Evolutionary conservation across 345 rosid species (phyloP), one percentile per base, ranked within the genome.

Genomic region (Anastatica hierochuntica): DNA sequence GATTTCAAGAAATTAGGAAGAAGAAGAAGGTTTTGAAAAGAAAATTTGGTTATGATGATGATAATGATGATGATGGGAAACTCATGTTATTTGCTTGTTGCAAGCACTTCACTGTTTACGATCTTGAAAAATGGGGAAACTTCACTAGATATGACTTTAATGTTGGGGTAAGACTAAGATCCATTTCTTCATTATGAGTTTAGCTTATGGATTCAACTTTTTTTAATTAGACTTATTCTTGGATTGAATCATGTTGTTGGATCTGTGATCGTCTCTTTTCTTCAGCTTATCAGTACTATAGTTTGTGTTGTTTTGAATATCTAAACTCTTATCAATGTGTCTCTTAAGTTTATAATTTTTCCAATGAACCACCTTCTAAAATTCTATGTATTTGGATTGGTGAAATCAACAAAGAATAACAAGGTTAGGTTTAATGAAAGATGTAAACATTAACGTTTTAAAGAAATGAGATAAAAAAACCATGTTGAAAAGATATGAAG

Each of bases 71-170:
- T 67, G 79, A 67, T 69, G 79, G 44, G 54, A 58, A 60, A 9
- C 77, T 90, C 43, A 79, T 87, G 95, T 55, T 87, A 17, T 90
- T 96, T 66, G 96, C 96, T 70, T 87, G 98, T 72, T 90, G 96
- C 58, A 90, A 90, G 68, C 96, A 90, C 70, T 71, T 78, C 62
- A 84, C 80, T 74, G 96, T 92, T 23, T 90, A 90, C 76, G 98
- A 84, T 62, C 67, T 90, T 76, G 96, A 90, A 24, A 82, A 77
- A 43, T 90, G 95, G 98, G 73, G 56, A 26, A 73, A 75, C 40
- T 87, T 84, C 66, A 76, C 71, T 43, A 72, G 98, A 72, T 87
- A 90, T 63, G 76, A 62, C 66, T 90, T 90, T 80, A 69, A 87
- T 75, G 98, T 92, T 43, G 80, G 76, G 82, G 98, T 84, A 67